Evolutionary conservation across 2,329 filamentous ascomycete genomes (phyloP).

Genomic region (Apiospora rasikravindrae): DNA sequence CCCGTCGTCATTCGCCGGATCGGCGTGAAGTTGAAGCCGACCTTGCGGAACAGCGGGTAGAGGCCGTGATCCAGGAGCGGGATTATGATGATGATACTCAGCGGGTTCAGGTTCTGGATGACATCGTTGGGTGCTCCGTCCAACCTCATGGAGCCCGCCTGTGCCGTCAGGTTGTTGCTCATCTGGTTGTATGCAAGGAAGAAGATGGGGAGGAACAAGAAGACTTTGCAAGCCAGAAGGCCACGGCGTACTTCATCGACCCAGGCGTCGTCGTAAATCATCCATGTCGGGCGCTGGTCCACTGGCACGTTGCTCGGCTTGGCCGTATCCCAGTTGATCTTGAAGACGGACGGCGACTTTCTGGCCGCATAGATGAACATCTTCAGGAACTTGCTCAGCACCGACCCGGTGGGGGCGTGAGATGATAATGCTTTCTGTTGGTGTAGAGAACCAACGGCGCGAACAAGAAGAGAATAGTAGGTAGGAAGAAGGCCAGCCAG

Average conservation of each 20-base stretch:
- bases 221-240: conserved; percentile 47
- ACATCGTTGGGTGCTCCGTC: conserved; percentile 65
- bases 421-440: conserved; percentile 62
- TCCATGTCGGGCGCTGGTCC: conserved; percentile 48
- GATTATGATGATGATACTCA: conserved; percentile 63
- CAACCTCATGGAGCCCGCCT: conserved; percentile 49
- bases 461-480: conserved; percentile 56
- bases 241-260: conserved; percentile 68
- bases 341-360: conserved; percentile 41
- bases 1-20: conserved; percentile 63
- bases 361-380: conserved; percentile 59
- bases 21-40: conserved; percentile 60
- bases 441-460: conserved; percentile 62
- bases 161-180: conserved; percentile 42
- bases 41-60: conserved; percentile 61
- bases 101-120: conserved; percentile 62
- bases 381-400: conserved; percentile 63
- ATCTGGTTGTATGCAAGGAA: conserved; percentile 47
- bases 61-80: conserved; percentile 57
- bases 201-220: conserved; percentile 48
- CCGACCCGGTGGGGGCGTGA: conserved; percentile 68
- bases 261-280: conserved; percentile 69
- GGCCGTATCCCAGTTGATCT: conserved; percentile 63
- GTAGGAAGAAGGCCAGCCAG: conserved; percentile 57
- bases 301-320: conserved; percentile 57